These are phyloP conservation scores for Pichia sp. DNA, from an alignment of 1,139 yeast genomes.

Conservation along the genomic window DNA sequence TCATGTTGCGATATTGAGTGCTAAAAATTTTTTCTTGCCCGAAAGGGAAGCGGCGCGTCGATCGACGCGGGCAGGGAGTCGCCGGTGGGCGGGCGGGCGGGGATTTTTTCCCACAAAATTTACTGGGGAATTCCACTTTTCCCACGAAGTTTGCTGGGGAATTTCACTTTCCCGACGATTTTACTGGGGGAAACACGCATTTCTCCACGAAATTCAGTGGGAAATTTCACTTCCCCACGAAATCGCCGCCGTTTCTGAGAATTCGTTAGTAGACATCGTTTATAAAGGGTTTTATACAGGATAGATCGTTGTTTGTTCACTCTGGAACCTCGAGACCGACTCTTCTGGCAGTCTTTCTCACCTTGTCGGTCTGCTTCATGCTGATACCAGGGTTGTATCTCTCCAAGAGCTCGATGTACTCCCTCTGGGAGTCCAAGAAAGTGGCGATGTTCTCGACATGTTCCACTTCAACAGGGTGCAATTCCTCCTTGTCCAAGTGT, in stretches of 20 bases:
- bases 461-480: constrained; percentile 30
- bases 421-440: constrained; percentile 71
- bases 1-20: neutral
- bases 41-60: neutral
- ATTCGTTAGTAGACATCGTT: neutral
- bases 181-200: too few species aligned
- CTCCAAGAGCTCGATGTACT: constrained; percentile 74
- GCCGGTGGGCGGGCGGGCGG: too few species aligned
- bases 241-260: too few species aligned
- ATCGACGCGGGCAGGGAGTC: constrained; percentile 6
- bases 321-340: constrained; percentile 76
- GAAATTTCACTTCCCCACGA: too few species aligned
- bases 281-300: neutral
- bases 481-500: constrained; percentile 31
- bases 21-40: neutral
- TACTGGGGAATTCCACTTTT: too few species aligned
- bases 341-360: constrained; percentile 73
- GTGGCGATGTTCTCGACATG: constrained; percentile 49
- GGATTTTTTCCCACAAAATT: too few species aligned
- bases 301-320: neutral
- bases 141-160: too few species aligned
- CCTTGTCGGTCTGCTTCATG: constrained; percentile 75
- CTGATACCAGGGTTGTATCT: constrained; percentile 85
- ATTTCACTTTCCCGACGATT: too few species aligned
- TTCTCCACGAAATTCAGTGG: too few species aligned